Evolutionary conservation across 768 basidiomycete species (phyloP).

Genomic region (Mycena haematopus): DNA sequence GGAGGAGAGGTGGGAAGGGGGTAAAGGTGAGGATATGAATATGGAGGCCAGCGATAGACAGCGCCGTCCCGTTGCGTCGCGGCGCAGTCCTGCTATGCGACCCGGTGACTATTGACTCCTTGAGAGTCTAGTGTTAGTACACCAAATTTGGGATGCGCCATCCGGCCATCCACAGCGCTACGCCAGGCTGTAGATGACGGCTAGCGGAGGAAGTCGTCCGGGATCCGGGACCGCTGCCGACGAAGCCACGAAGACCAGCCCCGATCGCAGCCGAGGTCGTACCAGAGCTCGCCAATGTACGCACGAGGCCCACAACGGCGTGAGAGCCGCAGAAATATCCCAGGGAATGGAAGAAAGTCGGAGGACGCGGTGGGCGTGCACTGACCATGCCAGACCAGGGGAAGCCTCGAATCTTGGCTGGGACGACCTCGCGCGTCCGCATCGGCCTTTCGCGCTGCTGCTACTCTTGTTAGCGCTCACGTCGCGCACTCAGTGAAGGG

Average conservation of each 20-base stretch:
- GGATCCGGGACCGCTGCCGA: no score
- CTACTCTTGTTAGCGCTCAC: slow-evolving; percentile 26
- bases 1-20: not conserved
- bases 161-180: not conserved
- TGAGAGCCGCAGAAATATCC: not conserved
- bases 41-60: not conserved
- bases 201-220: not conserved
- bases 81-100: no score
- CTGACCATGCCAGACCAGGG: slow-evolving; percentile 97
- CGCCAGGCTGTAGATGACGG: not conserved
- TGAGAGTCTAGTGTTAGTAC: not conserved
- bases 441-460: slow-evolving; percentile 28
- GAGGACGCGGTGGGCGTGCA: slow-evolving; percentile 27
- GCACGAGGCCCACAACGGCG: no score
- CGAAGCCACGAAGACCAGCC: no score
- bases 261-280: no score
- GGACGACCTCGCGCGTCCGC: slow-evolving; percentile 80
- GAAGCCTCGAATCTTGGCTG: slow-evolving; percentile 92
- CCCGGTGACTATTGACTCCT: not conserved
- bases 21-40: not conserved
- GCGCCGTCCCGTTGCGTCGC: slow-evolving; percentile 1
- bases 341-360: not conserved
- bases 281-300: no score
- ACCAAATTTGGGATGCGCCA: not conserved
- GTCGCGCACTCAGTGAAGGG: slow-evolving; percentile 7